Base-by-base conservation (phyloP, 805 yeast genomes). In the Kodamaea leandrae region DNA sequence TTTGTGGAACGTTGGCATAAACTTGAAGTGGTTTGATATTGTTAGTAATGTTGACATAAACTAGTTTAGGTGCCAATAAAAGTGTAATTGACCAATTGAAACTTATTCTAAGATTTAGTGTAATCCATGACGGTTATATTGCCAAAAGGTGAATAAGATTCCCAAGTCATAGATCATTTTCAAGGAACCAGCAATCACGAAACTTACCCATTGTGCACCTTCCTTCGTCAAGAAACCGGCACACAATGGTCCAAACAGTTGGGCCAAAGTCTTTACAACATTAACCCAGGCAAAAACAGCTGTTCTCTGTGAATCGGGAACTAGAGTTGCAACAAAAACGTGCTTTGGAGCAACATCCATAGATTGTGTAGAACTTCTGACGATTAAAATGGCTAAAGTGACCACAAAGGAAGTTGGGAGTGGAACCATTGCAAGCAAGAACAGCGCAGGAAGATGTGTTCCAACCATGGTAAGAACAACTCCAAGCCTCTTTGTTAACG, bases 261-360 rank as follows among this genome's bases (percentile, higher is more conserved):
- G 71, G 3, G 68, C 69, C 37, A 69, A 37, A 1, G 74, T 71
- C 42, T 72, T 63, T 14, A 66, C 63, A 8, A 72, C 68, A 50
- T 72, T 72, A 13, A 66, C 72, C 58, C 71, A 64, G 0, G 69
- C 70, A 42, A 73, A 60, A 1, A 70, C 72, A 1, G 71, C 65
- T 2, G 76, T 68, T 36, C 76, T 52, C 40, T 68, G 71, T 23
- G 56, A 50, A 19, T 67, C 67, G 4, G 66, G 56, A 4, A 67
- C 68, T 23, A 67, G 56, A 0, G 74, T 54, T 6, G 75, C 71
- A 16, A 72, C 57, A 45, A 72, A 71, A 4, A 72, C 74, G 36
- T 69, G 72, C 41, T 73, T 73, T 7, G 77, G 72, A 1, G 76
- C 74, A 20, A 66, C 59, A 45, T 73, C 78, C 77, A 73, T 71